Conservation (phyloP, 1,284 basidiomycete genomes). For the Cryptococcus wingfieldii region DNA sequence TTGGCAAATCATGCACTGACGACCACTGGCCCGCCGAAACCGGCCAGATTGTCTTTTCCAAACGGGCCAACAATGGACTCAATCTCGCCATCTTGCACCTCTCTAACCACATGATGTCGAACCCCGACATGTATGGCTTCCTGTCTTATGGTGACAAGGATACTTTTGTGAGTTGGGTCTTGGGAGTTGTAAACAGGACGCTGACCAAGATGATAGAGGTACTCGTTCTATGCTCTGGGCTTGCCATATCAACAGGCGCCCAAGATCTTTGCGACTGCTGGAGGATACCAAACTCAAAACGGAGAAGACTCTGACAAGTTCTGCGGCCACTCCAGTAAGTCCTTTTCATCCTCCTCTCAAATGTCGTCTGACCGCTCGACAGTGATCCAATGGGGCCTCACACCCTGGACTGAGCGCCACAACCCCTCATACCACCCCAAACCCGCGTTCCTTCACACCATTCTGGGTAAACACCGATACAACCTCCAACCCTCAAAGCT, state of each 20-base stretch:
- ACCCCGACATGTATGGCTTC: constrained; percentile 48
- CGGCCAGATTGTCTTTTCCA: constrained; percentile 51
- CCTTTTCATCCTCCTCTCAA: neutral
- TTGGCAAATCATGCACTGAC: constrained; percentile 49
- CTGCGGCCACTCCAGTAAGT: constrained; percentile 42
- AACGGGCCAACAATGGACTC: constrained; percentile 50
- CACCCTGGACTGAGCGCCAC: constrained; percentile 36
- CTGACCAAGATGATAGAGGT: constrained; percentile 30
- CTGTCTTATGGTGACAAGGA: constrained; percentile 51
- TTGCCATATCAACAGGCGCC: constrained; percentile 48
- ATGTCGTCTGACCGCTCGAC: neutral
- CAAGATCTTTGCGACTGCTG: constrained; percentile 43
- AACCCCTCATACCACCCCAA: constrained; percentile 41
- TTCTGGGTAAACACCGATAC: constrained; percentile 49
- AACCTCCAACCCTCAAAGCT: constrained; percentile 42
- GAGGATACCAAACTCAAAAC: constrained; percentile 38
- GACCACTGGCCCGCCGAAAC: constrained; percentile 52
- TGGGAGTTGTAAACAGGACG: too few relatives aligned
- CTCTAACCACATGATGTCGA: constrained; percentile 50
- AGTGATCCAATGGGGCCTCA: constrained; percentile 45
- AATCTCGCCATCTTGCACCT: constrained; percentile 52
- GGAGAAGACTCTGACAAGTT: constrained; percentile 34
- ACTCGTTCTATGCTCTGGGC: constrained; percentile 50
- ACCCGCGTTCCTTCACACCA: constrained; percentile 51
- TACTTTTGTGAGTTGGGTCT: constrained; percentile 29